phyloP scores from a whole-genome alignment of 345 rosid species.

The Populus davidiana region DNA sequence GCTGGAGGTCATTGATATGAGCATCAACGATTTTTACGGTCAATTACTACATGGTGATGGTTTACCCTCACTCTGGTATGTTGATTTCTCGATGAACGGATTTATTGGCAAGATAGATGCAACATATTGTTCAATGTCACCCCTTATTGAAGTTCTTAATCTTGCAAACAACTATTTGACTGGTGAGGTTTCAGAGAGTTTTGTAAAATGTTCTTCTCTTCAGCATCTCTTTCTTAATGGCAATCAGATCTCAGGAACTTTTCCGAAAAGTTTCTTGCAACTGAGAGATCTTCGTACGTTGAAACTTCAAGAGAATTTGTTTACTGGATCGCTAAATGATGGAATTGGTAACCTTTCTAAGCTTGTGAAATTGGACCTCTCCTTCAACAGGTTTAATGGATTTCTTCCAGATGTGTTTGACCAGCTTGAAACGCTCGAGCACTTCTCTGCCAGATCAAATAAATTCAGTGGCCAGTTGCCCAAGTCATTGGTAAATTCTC shows the following conservation, averaged over 20 bases:
- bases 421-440: slow-evolving; percentile 19
- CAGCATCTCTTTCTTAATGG: slow-evolving; percentile 21
- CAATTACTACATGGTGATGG: background rate
- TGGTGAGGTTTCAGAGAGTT: slow-evolving; percentile 19
- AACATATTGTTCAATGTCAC: slow-evolving; percentile 19
- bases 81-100: slow-evolving; percentile 25
- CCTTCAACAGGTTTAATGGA: slow-evolving; percentile 27
- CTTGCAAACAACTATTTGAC: slow-evolving; percentile 18
- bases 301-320: slow-evolving; percentile 24
- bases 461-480: slow-evolving; percentile 31
- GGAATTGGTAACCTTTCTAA: slow-evolving; percentile 23
- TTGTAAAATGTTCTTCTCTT: slow-evolving; percentile 32
- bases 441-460: slow-evolving; percentile 23
- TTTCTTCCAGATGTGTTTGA: slow-evolving; percentile 32
- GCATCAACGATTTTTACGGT: slow-evolving; percentile 21
- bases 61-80: slow-evolving; percentile 13
- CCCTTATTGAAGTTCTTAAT: slow-evolving; percentile 18
- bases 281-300: slow-evolving; percentile 17
- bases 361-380: slow-evolving; percentile 28
- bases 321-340: slow-evolving; percentile 21
- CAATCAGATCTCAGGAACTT: slow-evolving; percentile 28
- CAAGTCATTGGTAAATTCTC: slow-evolving; percentile 29
- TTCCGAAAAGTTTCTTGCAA: slow-evolving; percentile 22
- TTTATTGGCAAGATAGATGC: slow-evolving; percentile 15
- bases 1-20: slow-evolving; percentile 29